These are phyloP conservation scores for Aspergillus sp. DNA, from an alignment of 2,329 filamentous ascomycete genomes.

Conservation along the genomic window DNA sequence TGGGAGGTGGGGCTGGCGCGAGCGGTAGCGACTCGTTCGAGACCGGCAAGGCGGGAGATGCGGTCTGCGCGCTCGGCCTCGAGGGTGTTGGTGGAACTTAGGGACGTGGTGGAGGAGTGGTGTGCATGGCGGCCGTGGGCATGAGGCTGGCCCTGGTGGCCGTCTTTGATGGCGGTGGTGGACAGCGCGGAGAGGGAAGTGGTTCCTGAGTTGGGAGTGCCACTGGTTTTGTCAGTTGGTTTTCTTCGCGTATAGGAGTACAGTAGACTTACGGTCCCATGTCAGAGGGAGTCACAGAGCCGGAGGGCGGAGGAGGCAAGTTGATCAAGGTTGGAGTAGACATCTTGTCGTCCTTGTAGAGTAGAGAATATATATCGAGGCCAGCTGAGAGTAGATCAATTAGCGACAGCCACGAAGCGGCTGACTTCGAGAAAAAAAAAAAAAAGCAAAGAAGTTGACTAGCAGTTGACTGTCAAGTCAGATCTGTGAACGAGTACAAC, in stretches of 20 bases:
- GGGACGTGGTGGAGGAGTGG: slow-evolving; percentile 52
- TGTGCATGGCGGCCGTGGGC: slow-evolving; percentile 48
- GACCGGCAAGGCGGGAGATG: slow-evolving; percentile 87
- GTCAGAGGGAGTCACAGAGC: slow-evolving; percentile 80
- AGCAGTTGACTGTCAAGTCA: too few species aligned
- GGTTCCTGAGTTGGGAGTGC: slow-evolving; percentile 86
- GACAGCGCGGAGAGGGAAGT: slow-evolving; percentile 88
- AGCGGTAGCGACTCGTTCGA: slow-evolving; percentile 77
- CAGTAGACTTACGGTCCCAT: slow-evolving; percentile 63
- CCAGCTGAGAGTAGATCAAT: not conserved
- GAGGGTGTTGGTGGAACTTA: slow-evolving; percentile 62
- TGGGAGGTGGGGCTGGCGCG: slow-evolving; percentile 43
- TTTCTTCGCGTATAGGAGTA: not conserved
- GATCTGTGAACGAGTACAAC: too few species aligned
- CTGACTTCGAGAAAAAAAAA: too few species aligned
- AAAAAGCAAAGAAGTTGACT: too few species aligned
- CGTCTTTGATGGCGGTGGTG: slow-evolving; percentile 93
- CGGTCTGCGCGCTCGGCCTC: slow-evolving; percentile 91
- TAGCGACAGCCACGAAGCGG: not conserved
- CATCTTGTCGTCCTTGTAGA: slow-evolving; percentile 14
- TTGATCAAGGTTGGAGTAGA: slow-evolving; percentile 67
- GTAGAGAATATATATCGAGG: too few species aligned
- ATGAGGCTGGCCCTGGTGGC: slow-evolving; percentile 74
- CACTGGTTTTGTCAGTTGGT: slow-evolving; percentile 44
- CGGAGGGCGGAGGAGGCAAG: slow-evolving; percentile 72